Conservation (phyloP, 768 basidiomycete genomes). For the Leccinum disarticulatum region DNA sequence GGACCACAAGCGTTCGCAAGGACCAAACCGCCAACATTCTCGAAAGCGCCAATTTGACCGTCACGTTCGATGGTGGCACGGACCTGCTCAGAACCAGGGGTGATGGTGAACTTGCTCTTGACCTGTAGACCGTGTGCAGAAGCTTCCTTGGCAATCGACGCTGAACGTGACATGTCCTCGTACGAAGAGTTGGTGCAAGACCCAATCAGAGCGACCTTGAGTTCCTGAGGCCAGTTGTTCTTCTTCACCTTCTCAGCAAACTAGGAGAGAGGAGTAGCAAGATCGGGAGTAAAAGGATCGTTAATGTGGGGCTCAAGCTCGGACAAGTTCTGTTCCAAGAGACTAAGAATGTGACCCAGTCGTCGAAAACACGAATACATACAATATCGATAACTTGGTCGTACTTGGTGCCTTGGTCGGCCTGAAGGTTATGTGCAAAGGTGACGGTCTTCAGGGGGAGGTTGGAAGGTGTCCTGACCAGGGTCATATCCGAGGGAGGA, state of each 20-base stretch:
- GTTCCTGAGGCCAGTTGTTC: conserved; percentile 95
- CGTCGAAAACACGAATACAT: conserved; percentile 28
- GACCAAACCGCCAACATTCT: conserved; percentile 86
- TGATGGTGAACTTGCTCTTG: conserved; percentile 97
- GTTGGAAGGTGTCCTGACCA: too few species aligned
- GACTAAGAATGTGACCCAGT: neutral
- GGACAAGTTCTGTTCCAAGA: conserved; percentile 69
- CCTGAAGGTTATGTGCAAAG: conserved; percentile 89
- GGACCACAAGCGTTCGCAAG: conserved; percentile 99
- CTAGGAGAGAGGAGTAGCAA: conserved; percentile 97
- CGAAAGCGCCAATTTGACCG: conserved; percentile 86
- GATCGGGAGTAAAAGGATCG: conserved; percentile 99
- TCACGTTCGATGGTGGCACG: conserved; percentile 97
- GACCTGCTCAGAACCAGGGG: conserved; percentile 97
- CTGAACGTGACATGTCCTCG: conserved; percentile 99
- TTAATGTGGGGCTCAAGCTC: conserved; percentile 99
- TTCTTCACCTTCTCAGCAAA: conserved; percentile 89
- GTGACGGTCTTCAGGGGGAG: too few species aligned
- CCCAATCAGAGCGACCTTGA: conserved; percentile 96
- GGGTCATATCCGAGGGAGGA: too few species aligned
- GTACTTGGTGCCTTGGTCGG: conserved; percentile 88
- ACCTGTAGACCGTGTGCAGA: conserved; percentile 79
- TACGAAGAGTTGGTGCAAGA: conserved; percentile 99
- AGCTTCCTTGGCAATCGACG: conserved; percentile 90
- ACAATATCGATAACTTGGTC: conserved; percentile 93